A percentile compares a stretch with the other conserved stretches of the same genome.
Conservation (phyloP, 2,329 filamentous ascomycete genomes). For the Microcyclospora pomicola region DNA sequence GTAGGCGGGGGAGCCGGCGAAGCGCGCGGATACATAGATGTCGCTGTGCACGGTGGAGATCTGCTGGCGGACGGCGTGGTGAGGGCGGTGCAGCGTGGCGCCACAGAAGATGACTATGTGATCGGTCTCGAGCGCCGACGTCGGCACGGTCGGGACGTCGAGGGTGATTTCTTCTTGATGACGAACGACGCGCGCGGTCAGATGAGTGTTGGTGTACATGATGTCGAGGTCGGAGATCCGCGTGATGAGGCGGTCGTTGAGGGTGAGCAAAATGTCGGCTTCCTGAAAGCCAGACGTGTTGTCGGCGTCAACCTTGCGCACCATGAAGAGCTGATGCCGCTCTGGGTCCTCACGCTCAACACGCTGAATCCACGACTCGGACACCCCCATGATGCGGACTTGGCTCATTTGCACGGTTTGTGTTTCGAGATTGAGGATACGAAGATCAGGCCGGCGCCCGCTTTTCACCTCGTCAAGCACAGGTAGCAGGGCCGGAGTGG, state of each 20-base stretch:
- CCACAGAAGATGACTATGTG: slow-evolving; percentile 90
- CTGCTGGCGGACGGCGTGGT: slow-evolving; percentile 92
- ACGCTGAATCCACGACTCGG: slow-evolving; percentile 86
- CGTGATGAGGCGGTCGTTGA: slow-evolving; percentile 87
- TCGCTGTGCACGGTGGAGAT: slow-evolving; percentile 94
- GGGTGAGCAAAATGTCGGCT: slow-evolving; percentile 79
- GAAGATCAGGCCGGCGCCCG: slow-evolving; percentile 63
- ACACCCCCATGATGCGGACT: slow-evolving; percentile 91
- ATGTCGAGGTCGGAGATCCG: slow-evolving; percentile 84
- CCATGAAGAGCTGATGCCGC: slow-evolving; percentile 95
- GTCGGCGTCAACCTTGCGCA: slow-evolving; percentile 69
- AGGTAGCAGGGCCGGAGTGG: slow-evolving; percentile 74
- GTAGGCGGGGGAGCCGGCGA: slow-evolving; percentile 68
- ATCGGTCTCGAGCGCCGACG: slow-evolving; percentile 82
- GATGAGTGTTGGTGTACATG: slow-evolving; percentile 78
- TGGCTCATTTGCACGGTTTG: slow-evolving; percentile 94
- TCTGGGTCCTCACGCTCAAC: slow-evolving; percentile 80
- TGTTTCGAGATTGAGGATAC: slow-evolving; percentile 88
- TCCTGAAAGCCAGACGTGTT: slow-evolving; percentile 58
- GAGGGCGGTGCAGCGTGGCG: slow-evolving; percentile 80
- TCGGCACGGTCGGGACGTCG: slow-evolving; percentile 70
- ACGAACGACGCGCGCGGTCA: slow-evolving; percentile 77
- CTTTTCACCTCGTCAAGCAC: slow-evolving; percentile 77
- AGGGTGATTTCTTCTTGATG: slow-evolving; percentile 67
- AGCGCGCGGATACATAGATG: slow-evolving; percentile 84